Conservation (phyloP, 805 yeast genomes). For the Nakazawaea holstii region DNA sequence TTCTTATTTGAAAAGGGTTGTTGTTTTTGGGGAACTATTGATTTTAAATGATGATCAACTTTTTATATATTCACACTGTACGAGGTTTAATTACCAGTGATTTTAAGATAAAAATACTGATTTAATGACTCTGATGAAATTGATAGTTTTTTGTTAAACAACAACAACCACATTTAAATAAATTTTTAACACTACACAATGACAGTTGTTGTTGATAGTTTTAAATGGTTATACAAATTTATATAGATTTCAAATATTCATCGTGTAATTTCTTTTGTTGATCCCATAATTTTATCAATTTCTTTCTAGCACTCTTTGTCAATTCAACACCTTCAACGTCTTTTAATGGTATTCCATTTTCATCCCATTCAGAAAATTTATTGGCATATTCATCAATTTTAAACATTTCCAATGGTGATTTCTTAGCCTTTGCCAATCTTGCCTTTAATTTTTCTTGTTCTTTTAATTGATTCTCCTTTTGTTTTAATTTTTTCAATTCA, state of each 20-base stretch:
- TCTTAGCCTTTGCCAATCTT: conserved; percentile 58
- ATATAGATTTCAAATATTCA: conserved; percentile 50
- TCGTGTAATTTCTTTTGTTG: conserved; percentile 79
- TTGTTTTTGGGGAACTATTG: neutral
- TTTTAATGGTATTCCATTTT: conserved; percentile 73
- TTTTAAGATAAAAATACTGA: conserved; percentile 40
- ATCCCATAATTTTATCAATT: conserved; percentile 70
- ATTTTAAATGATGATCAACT: conserved; percentile 29
- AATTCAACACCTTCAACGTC: conserved; percentile 76
- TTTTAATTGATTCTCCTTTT: conserved; percentile 27
- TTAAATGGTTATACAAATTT: too few relatives aligned
- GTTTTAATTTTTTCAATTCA: conserved; percentile 50
- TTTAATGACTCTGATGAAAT: conserved; percentile 44
- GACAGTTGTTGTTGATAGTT: too few relatives aligned
- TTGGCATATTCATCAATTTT: conserved; percentile 34
- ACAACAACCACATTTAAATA: too few relatives aligned
- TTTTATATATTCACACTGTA: conserved; percentile 52
- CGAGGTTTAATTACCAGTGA: conserved; percentile 33
- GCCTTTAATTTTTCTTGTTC: conserved; percentile 52
- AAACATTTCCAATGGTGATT: conserved; percentile 72
- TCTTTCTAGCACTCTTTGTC: conserved; percentile 81
- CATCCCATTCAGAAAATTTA: conserved; percentile 74
- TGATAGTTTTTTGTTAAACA: neutral
- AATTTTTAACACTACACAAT: too few relatives aligned
- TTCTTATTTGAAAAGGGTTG: neutral